Base-by-base conservation (phyloP, 2,329 filamentous ascomycete species). In the Acrocalymma vagum region DNA sequence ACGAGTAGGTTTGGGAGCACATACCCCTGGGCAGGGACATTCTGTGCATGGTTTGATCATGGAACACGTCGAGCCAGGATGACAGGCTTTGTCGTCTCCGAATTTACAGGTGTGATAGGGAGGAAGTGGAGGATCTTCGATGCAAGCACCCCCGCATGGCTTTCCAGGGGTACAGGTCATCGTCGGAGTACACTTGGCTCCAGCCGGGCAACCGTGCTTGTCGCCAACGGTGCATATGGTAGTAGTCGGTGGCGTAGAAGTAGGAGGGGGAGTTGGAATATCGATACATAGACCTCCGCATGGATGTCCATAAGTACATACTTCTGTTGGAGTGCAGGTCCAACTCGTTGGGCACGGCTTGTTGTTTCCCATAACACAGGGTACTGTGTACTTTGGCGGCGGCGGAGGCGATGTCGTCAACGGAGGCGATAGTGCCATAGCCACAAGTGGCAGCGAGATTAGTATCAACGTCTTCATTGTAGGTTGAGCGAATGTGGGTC, bases 361-460 rank as follows among this genome's bases (percentile, higher is more conserved):
- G 24, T 49, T 32, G 26, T 41, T 40, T 5, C 48, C 45, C 3
- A 48, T 42, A 7, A 42, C 49, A 25, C 45, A 49, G 14, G 33
- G 23, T 11, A 40, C 17, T 16, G 37, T 40, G 23, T 40, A 40
- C 24, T 37, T 37, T 3, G 34, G 34, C 4, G 34, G 24, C 5
- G 25, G 24, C n/a, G 24, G 23, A n/a, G n/a, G n/a, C n/a, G n/a
- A n/a, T n/a, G n/a, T n/a, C n/a, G n/a, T n/a, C n/a, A n/a, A n/a
- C n/a, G n/a, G n/a, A n/a, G n/a, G n/a, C n/a, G n/a, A n/a, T n/a
- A n/a, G n/a, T n/a, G n/a, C n/a, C n/a, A n/a, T n/a, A n/a, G n/a
- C n/a, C n/a, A n/a, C n/a, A n/a, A n/a, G n/a, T n/a, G n/a, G n/a
- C n/a, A n/a, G n/a, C n/a, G n/a, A n/a, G n/a, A n/a, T n/a, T n/a